Evolutionary conservation across 129 eudicot species (phyloP), one percentile per base, ranked within the genome.

Genomic region (Artemisia tridentata): DNA sequence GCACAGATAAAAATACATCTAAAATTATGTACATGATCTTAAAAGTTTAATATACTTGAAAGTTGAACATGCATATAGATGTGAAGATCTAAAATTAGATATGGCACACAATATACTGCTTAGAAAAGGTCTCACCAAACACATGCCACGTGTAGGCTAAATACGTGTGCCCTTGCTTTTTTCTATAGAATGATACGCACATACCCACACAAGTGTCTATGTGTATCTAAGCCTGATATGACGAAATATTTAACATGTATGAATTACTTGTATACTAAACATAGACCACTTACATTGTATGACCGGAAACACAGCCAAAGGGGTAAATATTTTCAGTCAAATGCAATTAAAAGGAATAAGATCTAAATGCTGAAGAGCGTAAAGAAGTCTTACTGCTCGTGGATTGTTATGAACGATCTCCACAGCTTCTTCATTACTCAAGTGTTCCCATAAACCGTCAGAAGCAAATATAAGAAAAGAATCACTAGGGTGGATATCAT

Each of bases 391-490:
- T 82, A 87, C 93, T 0, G 85, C 79, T 43, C 76, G 89, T 45
- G 93, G 93, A 68, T 84, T 74, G 17, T 65, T 87, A 19, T 87
- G 85, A 77, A 87, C 87, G 63, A 87, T 87, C 20, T 87, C 93
- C 65, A 84, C 93, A 43, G 93, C 93, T 61, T 77, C 82, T 82
- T 87, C 89, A 60, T 87, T 87, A 69, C 80, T 84, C 78, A 87
- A 72, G 80, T 87, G 95, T 63, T 87, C 95, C 95, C 95, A 87
- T 75, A 87, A 76, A 71, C 95, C 95, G 61, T 88, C 95, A 72
- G 93, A 87, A 79, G 93, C 93, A 79, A 84, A 87, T 67, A 87
- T 87, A 51, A 87, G 83, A 79, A 87, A 87, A 56, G 84, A 80
- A 81, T 88, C 95, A 66, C 75, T 68, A 18, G 84, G 88, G 43